These are phyloP conservation scores for Dianthus caryophyllus DNA, from an alignment of 148 eudicot genomes.

Conservation along the genomic window DNA sequence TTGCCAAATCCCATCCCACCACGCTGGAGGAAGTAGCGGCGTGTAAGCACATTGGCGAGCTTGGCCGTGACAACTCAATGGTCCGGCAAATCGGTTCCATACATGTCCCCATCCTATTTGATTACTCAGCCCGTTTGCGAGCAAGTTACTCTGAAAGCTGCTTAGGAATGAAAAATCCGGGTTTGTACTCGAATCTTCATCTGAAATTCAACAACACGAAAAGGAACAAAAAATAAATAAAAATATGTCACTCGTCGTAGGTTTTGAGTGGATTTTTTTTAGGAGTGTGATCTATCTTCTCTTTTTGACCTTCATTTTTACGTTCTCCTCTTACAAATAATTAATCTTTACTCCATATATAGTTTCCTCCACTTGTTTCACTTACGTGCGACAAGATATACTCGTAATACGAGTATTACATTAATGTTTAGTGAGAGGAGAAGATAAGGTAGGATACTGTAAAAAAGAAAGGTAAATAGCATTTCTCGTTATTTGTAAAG, in stretches of 20 bases:
- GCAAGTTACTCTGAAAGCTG: conserved; percentile 68
- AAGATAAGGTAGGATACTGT: too few species aligned
- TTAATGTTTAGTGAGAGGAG: too few species aligned
- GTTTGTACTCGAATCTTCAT: conserved; percentile 34
- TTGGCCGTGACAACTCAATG: conserved; percentile 71
- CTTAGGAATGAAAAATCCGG: conserved; percentile 59
- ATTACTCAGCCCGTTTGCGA: conserved; percentile 56
- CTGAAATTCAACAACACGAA: conserved; percentile 28
- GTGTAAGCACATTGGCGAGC: conserved; percentile 76
- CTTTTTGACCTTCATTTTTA: too few species aligned
- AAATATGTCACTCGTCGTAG: too few species aligned
- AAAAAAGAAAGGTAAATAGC: too few species aligned
- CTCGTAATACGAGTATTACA: too few species aligned
- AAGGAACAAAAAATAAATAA: not conserved
- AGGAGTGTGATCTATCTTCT: not conserved
- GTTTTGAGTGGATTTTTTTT: too few species aligned
- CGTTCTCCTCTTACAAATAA: too few species aligned
- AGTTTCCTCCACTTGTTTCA: too few species aligned
- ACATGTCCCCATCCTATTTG: conserved; percentile 96
- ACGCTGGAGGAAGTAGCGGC: conserved; percentile 79
- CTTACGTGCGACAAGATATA: too few species aligned
- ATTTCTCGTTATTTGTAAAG: too few species aligned
- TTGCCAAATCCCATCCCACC: conserved; percentile 99
- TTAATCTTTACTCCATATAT: too few species aligned
- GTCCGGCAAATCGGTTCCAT: conserved; percentile 91